Percentiles rank a stretch among this genome's conserved stretches.
phyloP scores from a whole-genome alignment of 2,329 filamentous ascomycete genomes.

The Beauveria caledonica region DNA sequence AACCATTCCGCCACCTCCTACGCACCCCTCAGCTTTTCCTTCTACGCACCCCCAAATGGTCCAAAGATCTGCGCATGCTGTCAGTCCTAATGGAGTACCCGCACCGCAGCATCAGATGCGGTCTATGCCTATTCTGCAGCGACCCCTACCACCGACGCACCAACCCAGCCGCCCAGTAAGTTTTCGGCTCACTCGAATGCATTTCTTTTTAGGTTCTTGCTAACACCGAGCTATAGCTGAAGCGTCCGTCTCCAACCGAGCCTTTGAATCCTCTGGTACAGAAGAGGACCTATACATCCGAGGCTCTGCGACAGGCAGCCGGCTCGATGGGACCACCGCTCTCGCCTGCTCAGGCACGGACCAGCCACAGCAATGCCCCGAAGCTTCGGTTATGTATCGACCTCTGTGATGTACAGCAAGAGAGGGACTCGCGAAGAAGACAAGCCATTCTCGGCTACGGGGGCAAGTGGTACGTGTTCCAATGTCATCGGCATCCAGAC shows the following conservation, averaged over 20 bases:
- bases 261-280: not conserved
- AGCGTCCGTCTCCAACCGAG: not conserved
- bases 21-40: not conserved
- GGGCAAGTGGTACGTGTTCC: slow-evolving; percentile 11
- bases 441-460: slow-evolving; percentile 1
- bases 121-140: not conserved
- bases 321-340: not conserved
- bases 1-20: not conserved
- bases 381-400: not conserved
- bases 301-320: not conserved
- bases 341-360: not conserved
- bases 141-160: not conserved
- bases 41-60: not conserved
- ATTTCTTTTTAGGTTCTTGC: accelerated
- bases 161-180: not conserved
- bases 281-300: not conserved
- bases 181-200: too few relatives aligned
- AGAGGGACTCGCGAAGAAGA: not conserved
- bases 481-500: slow-evolving; percentile 3
- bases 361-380: not conserved
- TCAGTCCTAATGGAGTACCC: too few relatives aligned
- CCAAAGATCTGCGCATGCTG: not conserved
- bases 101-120: not conserved
- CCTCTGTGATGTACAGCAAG: not conserved
- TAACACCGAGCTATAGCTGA: not conserved